These are phyloP conservation scores for Pseudogymnoascus sp. DNA, from an alignment of 2,329 filamentous ascomycete species.

Conservation along the genomic window DNA sequence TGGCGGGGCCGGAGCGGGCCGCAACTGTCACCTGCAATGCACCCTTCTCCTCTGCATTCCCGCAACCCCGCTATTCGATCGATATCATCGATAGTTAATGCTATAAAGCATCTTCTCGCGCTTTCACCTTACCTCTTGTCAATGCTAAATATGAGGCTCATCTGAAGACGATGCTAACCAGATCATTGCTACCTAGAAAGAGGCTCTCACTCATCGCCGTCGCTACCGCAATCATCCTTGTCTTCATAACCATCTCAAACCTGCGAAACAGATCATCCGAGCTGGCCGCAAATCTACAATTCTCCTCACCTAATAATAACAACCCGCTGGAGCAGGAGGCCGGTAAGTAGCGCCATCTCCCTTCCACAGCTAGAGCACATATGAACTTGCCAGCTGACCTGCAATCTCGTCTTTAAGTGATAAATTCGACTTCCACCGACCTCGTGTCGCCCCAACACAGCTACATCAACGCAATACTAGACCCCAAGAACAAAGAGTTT, in stretches of 20 bases:
- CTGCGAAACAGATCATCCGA: conserved; percentile 5
- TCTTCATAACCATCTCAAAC: conserved; percentile 10
- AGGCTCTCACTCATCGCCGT: background rate
- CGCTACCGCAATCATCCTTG: conserved; percentile 11
- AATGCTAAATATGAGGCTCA: background rate
- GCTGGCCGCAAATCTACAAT: background rate
- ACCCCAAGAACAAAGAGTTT: conserved; percentile 13
- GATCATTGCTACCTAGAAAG: conserved; percentile 13
- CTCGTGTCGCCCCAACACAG: background rate
- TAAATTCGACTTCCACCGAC: background rate
- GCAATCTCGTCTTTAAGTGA: background rate
- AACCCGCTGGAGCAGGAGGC: background rate
- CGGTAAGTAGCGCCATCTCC: background rate
- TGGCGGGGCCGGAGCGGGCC: background rate
- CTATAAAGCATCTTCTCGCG: background rate
- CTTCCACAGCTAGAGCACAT: background rate
- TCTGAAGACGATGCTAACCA: conserved; percentile 12
- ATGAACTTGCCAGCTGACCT: conserved; percentile 8
- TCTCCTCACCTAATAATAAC: background rate
- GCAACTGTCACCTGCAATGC: background rate
- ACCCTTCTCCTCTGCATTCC: background rate
- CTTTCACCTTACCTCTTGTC: background rate
- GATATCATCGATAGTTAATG: background rate
- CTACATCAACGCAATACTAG: conserved; percentile 15
- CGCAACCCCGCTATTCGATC: background rate